Evolutionary conservation across 2,329 filamentous ascomycete species (phyloP), one percentile per base, ranked within the genome.

Genomic region (Microsporum ferrugineum): DNA sequence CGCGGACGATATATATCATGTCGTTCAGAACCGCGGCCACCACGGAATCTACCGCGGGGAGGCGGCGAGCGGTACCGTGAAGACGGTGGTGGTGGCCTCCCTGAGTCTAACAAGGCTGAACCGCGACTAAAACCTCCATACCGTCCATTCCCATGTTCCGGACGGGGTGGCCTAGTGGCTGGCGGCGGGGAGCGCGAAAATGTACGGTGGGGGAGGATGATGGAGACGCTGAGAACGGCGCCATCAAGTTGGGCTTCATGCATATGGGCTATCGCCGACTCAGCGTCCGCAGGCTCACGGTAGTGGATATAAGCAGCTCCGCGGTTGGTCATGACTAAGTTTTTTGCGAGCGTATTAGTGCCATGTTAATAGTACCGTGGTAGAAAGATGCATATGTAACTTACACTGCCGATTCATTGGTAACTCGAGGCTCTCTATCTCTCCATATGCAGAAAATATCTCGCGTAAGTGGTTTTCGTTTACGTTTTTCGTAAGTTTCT

Each of bases 221-320:
- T 94, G 51, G 89, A 94, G 57, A 96, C 91, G 69, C 87, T 88
- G 69, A 96, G 86, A 43, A 85, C 80, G 27, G 86, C 84, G 58
- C 91, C 91, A 73, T 96, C 91, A 33, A 96, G 77, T 70, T 95
- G 89, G n/a, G 89, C 90, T 76, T 99, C 94, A 74, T 99, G 94
- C 94, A 99, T 97, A 72, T 95, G 89, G 17, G 91, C 85, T 67
- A 96, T 95, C 33, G 94, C 94, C 12, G 85, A 80, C 75, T 96
- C 90, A 29, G 94, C 92, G 65, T 92, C 88, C 57, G 83, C 79
- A 65, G 91, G 84, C 66, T 87, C 81, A 60, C 84, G 79, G 75
- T 88, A 99, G 47, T 96, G 80, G 65, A 97, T 91, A 73, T 96
- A 97, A 36, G 92, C 94, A 33, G 90, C 95, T 55, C 94, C 92